Evolutionary conservation across 2,329 filamentous ascomycete genomes (phyloP), one percentile per base, ranked within the genome.

Genomic region (Fusarium tanahbumbuense): DNA sequence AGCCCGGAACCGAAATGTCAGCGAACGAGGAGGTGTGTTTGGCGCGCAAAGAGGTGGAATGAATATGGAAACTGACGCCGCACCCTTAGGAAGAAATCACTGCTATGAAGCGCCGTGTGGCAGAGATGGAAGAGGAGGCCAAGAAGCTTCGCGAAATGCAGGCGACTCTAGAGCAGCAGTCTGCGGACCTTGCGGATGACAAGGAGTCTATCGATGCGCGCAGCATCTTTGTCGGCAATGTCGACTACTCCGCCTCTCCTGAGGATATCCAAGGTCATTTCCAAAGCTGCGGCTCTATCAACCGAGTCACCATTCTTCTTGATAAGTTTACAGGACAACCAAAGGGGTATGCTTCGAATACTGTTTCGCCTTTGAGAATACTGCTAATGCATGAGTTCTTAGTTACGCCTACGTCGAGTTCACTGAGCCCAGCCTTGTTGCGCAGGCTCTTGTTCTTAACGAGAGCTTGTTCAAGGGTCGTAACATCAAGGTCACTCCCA

Each of bases 381-480:
- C 25, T 56, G 57, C 73, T 76, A 64, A 74, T 59, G 20, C 40
- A n/a, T 41, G 18, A 20, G 6, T 22, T 48, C 72, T 59, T 82
- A 98, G 94, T 72, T 99, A 99, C 83, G 96, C 96, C 78, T 99
- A 99, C 83, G 96, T 99, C 76, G 96, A 99, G 83, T 99, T 99
- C 79, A 92, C 93, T 65, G 96, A 98, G 83, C 94, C 96, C 50
- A 94, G 89, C 81, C 86, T 98, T 67, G 95, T 99, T 69, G 93
- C 93, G 49, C 93, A 97, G 80, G 96, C 96, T 27, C 87, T 99
- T 66, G 94, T 98, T 42, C 86, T 99, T 61, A 98, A 99, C 80
- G 96, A 99, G 83, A 98, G 94, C 81, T 87, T 97, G 61, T 97
- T 99, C 83, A 94, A 96, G 76, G 94, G 93, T 68, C 90, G 96